Evolutionary conservation across 805 yeast genomes (phyloP), one percentile per base, ranked within the genome.

Genomic region (Phaffomyces thermotolerans): DNA sequence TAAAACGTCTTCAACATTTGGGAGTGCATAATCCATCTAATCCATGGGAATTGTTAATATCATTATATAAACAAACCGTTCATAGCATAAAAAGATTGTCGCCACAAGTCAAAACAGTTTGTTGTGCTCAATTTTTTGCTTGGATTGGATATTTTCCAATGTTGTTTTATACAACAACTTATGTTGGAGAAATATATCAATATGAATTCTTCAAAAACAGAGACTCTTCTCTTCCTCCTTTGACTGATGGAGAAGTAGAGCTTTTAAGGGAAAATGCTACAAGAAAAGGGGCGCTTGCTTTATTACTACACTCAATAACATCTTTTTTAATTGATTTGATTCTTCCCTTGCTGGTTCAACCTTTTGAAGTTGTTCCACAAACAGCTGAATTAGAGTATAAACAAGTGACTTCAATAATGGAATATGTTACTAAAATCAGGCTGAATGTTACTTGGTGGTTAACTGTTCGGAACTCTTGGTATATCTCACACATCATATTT

Each of bases 121-220:
- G 82, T 50, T 63, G 60, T 41, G 76, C 78, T 2, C 81, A 79
- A 56, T 74, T 79, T 46, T 75, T 75, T 58, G 84, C 84, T 1
- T 79, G 84, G 84, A 72, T 79, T 35, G 83, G 83, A 1, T 79
- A 81, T 63, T 79, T 79, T 60, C 81, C 82, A 2, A 71, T 79
- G 73, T 55, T 79, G 25, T 79, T 79, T 48, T 79, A 79, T 52
- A 78, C 83, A 4, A 75, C 84, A 3, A 77, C 83, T 0, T 79
- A 78, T 57, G 83, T 79, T 15, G 82, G 82, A 0, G 83, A 76
- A 46, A 60, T 79, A 14, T 78, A 75, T 59, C 61, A 67, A 29
- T 64, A 57, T 36, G 74, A 74, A 44, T 49, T 56, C 29, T 59
- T 55, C 36, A 42, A 49, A 10, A 46, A 53, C 13, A 66, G 76